Percentiles rank a stretch among this genome's conserved stretches.
Conservation (phyloP, 1,139 yeast genomes). For the Candida labiduridarum region DNA sequence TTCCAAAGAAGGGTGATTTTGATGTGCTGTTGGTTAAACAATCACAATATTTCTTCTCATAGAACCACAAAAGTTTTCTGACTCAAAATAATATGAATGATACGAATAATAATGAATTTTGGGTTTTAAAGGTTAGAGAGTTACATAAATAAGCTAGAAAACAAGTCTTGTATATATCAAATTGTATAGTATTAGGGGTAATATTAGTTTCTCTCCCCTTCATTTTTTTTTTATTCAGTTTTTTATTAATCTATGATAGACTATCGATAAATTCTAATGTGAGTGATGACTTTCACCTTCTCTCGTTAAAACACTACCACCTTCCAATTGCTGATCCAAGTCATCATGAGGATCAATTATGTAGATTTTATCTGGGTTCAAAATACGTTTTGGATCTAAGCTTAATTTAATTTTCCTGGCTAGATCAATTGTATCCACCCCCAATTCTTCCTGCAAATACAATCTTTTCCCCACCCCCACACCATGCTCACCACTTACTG, state of each 20-base stretch:
- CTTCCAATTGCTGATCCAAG: constrained; percentile 31
- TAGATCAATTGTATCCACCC: constrained; percentile 36
- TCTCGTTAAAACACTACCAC: constrained; percentile 17
- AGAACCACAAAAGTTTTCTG: neutral
- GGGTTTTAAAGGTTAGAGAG: neutral
- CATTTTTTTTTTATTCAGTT: neutral
- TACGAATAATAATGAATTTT: neutral
- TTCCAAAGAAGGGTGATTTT: constrained; percentile 83
- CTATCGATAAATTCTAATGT: neutral
- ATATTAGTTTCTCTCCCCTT: neutral
- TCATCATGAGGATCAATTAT: constrained; percentile 37
- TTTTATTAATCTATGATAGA: neutral
- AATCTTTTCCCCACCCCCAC: constrained; percentile 47
- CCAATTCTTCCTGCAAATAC: constrained; percentile 39
- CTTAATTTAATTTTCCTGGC: constrained; percentile 44
- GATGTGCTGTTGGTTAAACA: constrained; percentile 73
- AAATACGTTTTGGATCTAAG: constrained; percentile 43
- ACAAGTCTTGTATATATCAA: constrained; percentile 1
- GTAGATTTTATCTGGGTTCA: constrained; percentile 48
- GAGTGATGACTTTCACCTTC: neutral
- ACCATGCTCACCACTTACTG: constrained; percentile 51
- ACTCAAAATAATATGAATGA: no score
- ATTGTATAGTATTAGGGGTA: neutral
- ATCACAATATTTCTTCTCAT: constrained; percentile 79
- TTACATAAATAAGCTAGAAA: neutral